Conservation (phyloP, 805 yeast species). For the Sugiyamaella americana region DNA sequence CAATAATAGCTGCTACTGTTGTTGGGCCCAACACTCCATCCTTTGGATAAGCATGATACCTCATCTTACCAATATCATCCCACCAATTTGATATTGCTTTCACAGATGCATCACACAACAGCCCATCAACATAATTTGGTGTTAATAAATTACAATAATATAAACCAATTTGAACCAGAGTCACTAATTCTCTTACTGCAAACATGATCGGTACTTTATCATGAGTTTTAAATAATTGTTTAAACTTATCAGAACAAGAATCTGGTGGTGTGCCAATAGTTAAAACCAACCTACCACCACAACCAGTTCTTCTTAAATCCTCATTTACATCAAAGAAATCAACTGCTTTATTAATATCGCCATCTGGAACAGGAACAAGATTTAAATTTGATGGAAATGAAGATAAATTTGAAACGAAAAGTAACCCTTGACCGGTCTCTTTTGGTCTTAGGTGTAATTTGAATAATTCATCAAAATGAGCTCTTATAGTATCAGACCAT, state of each 20-base stretch:
- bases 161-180: slow-evolving; percentile 66
- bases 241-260: slow-evolving; percentile 75
- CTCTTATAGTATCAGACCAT: slow-evolving; percentile 49
- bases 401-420: slow-evolving; percentile 79
- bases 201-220: slow-evolving; percentile 47
- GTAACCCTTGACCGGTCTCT: slow-evolving; percentile 48
- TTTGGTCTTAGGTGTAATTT: slow-evolving; percentile 67
- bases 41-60: slow-evolving; percentile 34
- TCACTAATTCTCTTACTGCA: slow-evolving; percentile 70
- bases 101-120: slow-evolving; percentile 72
- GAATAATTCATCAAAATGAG: slow-evolving; percentile 59
- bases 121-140: slow-evolving; percentile 71
- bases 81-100: slow-evolving; percentile 76
- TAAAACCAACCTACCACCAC: slow-evolving; percentile 81
- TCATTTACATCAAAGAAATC: slow-evolving; percentile 63
- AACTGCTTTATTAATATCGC: slow-evolving; percentile 40
- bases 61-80: slow-evolving; percentile 53
- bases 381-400: slow-evolving; percentile 70
- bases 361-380: slow-evolving; percentile 55
- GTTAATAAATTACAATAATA: slow-evolving; percentile 72
- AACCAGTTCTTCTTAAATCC: slow-evolving; percentile 66
- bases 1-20: slow-evolving; percentile 73
- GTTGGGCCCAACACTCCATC: slow-evolving; percentile 56
- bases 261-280: slow-evolving; percentile 65
- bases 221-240: slow-evolving; percentile 58